Evolutionary conservation across 495 filamentous ascomycete species (phyloP).

Genomic region (Daldinia caldariorum): DNA sequence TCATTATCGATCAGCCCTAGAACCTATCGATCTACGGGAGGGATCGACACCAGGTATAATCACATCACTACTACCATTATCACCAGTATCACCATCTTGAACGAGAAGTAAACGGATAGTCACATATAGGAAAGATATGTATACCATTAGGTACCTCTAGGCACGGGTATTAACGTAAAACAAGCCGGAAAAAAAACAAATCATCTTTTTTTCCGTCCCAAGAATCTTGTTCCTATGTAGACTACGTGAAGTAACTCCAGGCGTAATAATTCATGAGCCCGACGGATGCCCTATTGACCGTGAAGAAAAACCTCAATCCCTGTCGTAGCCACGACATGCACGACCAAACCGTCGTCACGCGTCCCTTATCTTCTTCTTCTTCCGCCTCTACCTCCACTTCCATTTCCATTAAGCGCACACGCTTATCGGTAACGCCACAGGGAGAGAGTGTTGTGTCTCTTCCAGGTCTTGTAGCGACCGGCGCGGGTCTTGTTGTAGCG

Average conservation of each 20-base stretch:
- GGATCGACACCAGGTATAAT: too few species aligned
- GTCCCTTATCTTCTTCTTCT: slow-evolving; percentile 25
- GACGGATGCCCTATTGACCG: slow-evolving; percentile 47
- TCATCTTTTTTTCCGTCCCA: slow-evolving; percentile 41
- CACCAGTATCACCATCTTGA: too few species aligned
- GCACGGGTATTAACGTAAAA: slow-evolving; percentile 1
- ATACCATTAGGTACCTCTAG: neutral
- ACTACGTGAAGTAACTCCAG: slow-evolving; percentile 50
- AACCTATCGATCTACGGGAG: too few species aligned
- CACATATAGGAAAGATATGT: neutral
- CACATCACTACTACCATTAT: too few species aligned
- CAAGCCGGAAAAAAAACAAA: slow-evolving; percentile 18
- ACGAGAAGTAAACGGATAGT: neutral
- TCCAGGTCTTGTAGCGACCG: slow-evolving; percentile 98
- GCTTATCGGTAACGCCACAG: slow-evolving; percentile 84
- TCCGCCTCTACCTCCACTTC: slow-evolving; percentile 18
- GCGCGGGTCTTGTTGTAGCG: slow-evolving; percentile 96
- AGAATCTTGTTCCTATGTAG: slow-evolving; percentile 46
- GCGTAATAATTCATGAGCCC: slow-evolving; percentile 50
- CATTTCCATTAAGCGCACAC: slow-evolving; percentile 28
- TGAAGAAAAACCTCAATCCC: slow-evolving; percentile 44
- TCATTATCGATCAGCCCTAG: too few species aligned
- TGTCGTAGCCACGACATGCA: slow-evolving; percentile 45
- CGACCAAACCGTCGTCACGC: slow-evolving; percentile 26
- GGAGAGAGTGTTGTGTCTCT: slow-evolving; percentile 97